These are phyloP conservation scores for Alternaria triticina DNA, from an alignment of 2,329 filamentous ascomycete species.

Conservation along the genomic window DNA sequence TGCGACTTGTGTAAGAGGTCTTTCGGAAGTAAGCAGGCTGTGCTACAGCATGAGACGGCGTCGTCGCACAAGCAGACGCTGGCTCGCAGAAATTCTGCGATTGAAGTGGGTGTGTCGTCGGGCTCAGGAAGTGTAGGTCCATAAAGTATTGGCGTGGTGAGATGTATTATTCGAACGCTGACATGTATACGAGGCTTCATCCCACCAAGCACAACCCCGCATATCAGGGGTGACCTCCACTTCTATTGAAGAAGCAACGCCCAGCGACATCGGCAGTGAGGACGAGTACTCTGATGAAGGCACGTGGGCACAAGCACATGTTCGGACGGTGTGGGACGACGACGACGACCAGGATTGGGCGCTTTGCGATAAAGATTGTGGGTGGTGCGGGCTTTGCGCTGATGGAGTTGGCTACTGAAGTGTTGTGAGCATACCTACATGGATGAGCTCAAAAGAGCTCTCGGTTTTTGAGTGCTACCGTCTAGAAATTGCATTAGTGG, in stretches of 20 bases:
- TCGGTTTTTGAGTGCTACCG: neutral
- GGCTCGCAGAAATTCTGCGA: too few species aligned
- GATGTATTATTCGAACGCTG: neutral
- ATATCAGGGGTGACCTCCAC: neutral
- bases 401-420: neutral
- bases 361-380: neutral
- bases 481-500: neutral
- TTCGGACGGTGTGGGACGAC: neutral
- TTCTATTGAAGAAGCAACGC: neutral
- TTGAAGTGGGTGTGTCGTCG: rapidly evolving
- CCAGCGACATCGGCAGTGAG: too few species aligned
- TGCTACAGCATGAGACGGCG: rapidly evolving
- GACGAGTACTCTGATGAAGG: too few species aligned
- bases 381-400: neutral
- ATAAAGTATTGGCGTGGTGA: neutral
- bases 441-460: neutral
- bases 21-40: neutral
- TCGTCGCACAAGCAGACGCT: neutral
- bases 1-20: neutral
- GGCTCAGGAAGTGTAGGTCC: neutral
- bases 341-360: neutral
- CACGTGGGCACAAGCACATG: too few species aligned
- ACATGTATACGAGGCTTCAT: neutral
- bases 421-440: neutral
- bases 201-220: neutral